A percentile compares a stretch with the other conserved stretches of the same genome.
Evolutionary conservation across 2,329 filamentous ascomycete genomes (phyloP).

Genomic region (Epichloe sibirici): DNA sequence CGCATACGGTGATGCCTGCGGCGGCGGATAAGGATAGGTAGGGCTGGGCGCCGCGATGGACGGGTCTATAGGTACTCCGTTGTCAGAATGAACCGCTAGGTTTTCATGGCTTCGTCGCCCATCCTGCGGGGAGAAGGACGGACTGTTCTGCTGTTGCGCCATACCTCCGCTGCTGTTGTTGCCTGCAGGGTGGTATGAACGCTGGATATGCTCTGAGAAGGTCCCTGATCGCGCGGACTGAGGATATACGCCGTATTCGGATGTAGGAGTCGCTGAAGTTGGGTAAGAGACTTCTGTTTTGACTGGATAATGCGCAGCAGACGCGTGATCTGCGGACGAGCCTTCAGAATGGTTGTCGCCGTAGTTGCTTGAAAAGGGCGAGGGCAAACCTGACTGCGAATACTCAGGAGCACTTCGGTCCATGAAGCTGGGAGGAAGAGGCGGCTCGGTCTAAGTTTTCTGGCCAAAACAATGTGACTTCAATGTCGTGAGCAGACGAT

Average conservation of each 20-base stretch:
- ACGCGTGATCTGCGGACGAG: slow-evolving; percentile 77
- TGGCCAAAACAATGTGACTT: slow-evolving; percentile 2
- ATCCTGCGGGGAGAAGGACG: slow-evolving; percentile 83
- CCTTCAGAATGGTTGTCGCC: slow-evolving; percentile 72
- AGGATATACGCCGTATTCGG: slow-evolving; percentile 76
- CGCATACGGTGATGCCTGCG: slow-evolving; percentile 75
- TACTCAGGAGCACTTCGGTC: slow-evolving; percentile 59
- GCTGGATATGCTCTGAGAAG: slow-evolving; percentile 79
- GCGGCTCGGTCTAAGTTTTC: slow-evolving; percentile 1
- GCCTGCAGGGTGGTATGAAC: slow-evolving; percentile 69
- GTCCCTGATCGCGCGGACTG: slow-evolving; percentile 65
- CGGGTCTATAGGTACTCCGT: slow-evolving; percentile 97
- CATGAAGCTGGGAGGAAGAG: slow-evolving; percentile 30
- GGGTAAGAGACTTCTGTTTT: slow-evolving; percentile 74
- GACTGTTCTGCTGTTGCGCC: slow-evolving; percentile 96
- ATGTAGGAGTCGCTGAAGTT: slow-evolving; percentile 70
- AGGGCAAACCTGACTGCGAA: slow-evolving; percentile 79
- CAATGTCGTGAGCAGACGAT: slow-evolving; percentile 7
- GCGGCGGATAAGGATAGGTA: slow-evolving; percentile 59
- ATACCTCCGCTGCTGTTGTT: slow-evolving; percentile 72
- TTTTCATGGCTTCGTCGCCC: slow-evolving; percentile 63
- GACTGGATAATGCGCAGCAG: slow-evolving; percentile 80
- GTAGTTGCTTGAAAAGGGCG: slow-evolving; percentile 54
- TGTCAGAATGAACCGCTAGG: slow-evolving; percentile 81
- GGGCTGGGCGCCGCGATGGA: slow-evolving; percentile 90